Base-by-base conservation (phyloP, 1,139 yeast genomes). In the Hanseniaspora sp. region DNA sequence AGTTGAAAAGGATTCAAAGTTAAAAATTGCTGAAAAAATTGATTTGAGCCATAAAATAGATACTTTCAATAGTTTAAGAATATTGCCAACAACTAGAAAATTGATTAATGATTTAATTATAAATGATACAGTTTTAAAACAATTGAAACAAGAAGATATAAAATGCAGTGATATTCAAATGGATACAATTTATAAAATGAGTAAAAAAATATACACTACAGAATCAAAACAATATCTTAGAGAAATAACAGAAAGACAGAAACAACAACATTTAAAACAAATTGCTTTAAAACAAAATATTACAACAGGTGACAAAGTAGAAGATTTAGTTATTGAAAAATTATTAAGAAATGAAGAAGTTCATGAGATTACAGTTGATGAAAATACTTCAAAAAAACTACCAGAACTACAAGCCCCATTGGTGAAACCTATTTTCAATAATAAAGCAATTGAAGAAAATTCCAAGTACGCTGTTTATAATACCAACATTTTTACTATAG, bases 101-200 rank as follows among this genome's bases (percentile, higher is more conserved):
- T 82, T 83, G 1, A 72, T 87, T 66, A 68, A 76, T 13, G 69
- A 76, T n/a, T 82, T 83, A 55, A 78, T 86, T 55, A 71, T 71
- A 53, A 65, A 69, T 1, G 78, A 75, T 55, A 64, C 72, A 0
- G 58, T 68, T 11, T 58, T 63, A 4, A 61, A 64, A 30, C 51
- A 55, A 11, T 47, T 48, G 29, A 48, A 40, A 5, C n/a, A 44
- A 42, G 62, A 63, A 23, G 60, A 59, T 5, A 66, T 74, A 15
- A 68, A 70, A 52, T 88, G 90, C 5, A 78, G 87, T 0, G 79
- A 83, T 1, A 79, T 83, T 48, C 90, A 83, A 64, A 70, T 74
- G 1, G 74, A 82, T 7, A 77, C 83, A 1, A 74, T 79, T 39
- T 79, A 78, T 59, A 70, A 74, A 13, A 68, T 82, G 59, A 56